These are phyloP conservation scores for Macrolepiota albuminosa DNA, from an alignment of 768 basidiomycete species.

Conservation along the genomic window DNA sequence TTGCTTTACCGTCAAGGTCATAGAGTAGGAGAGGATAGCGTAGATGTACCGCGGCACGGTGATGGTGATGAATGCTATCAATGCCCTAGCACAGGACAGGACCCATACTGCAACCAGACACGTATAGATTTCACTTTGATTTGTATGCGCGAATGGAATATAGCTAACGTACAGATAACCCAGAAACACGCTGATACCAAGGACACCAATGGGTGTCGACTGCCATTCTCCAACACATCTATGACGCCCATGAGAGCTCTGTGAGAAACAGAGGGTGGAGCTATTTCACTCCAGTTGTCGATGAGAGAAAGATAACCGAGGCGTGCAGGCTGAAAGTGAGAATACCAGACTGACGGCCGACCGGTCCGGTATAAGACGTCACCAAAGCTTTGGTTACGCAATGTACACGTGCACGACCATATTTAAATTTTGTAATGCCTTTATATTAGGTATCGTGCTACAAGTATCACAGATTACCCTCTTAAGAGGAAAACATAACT, in stretches of 20 bases:
- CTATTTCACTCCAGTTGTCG: conserved; percentile 6
- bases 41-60: conserved; percentile 78
- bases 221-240: conserved; percentile 29
- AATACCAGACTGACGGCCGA: background rate
- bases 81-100: conserved; percentile 68
- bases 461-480: background rate
- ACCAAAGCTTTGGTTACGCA: background rate
- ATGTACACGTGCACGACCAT: background rate
- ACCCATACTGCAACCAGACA: conserved; percentile 58
- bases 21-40: conserved; percentile 75
- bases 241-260: conserved; percentile 27
- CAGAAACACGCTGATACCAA: conserved; percentile 80
- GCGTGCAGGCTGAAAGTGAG: background rate
- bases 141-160: background rate
- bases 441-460: background rate
- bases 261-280: background rate
- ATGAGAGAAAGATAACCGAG: conserved; percentile 12
- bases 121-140: conserved; percentile 7
- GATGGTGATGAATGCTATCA: conserved; percentile 79
- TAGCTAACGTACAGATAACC: conserved; percentile 62
- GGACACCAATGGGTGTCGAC: conserved; percentile 69
- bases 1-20: conserved; percentile 70
- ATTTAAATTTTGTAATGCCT: too few species aligned
- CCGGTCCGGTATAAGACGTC: background rate
- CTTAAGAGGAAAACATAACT: background rate